Evolutionary conservation across 1,284 basidiomycete genomes (phyloP).

Genomic region (Ustilago hordei): DNA sequence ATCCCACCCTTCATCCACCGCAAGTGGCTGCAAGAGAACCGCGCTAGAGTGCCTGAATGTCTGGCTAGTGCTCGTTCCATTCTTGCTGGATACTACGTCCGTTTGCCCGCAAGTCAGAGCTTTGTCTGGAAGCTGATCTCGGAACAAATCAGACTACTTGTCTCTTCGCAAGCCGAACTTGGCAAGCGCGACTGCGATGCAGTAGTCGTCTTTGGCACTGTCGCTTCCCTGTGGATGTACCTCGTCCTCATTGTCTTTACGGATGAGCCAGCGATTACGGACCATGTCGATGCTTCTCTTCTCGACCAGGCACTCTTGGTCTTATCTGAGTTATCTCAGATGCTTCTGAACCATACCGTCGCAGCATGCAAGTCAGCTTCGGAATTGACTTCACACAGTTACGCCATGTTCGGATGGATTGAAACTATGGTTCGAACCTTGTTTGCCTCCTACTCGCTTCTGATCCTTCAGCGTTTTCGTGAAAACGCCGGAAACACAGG

Average conservation of each 20-base stretch:
- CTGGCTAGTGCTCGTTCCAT: constrained; percentile 57
- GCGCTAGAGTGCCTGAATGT: constrained; percentile 44
- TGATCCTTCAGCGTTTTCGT: constrained; percentile 62
- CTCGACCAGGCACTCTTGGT: constrained; percentile 47
- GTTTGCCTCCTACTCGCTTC: constrained; percentile 58
- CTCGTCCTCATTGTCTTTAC: constrained; percentile 58
- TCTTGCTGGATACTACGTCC: constrained; percentile 59
- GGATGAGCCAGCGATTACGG: constrained; percentile 46
- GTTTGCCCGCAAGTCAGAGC: constrained; percentile 56
- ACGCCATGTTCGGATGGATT: constrained; percentile 38
- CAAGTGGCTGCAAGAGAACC: constrained; percentile 61
- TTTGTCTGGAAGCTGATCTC: constrained; percentile 57
- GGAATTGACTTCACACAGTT: constrained; percentile 11
- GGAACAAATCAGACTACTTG: constrained; percentile 36
- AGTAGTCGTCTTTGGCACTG: constrained; percentile 47
- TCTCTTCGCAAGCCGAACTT: constrained; percentile 19
- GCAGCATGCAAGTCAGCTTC: constrained; percentile 21
- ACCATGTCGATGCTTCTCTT: constrained; percentile 48
- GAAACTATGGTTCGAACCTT: constrained; percentile 62
- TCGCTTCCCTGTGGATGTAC: constrained; percentile 62
- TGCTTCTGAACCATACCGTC: constrained; percentile 22
- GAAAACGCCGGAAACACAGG: constrained; percentile 43
- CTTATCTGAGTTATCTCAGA: constrained; percentile 47
- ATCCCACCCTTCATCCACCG: constrained; percentile 63
- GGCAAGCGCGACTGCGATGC: constrained; percentile 24